Evolutionary conservation across 2,329 filamentous ascomycete species (phyloP).

Genomic region (Xylaria sp.): DNA sequence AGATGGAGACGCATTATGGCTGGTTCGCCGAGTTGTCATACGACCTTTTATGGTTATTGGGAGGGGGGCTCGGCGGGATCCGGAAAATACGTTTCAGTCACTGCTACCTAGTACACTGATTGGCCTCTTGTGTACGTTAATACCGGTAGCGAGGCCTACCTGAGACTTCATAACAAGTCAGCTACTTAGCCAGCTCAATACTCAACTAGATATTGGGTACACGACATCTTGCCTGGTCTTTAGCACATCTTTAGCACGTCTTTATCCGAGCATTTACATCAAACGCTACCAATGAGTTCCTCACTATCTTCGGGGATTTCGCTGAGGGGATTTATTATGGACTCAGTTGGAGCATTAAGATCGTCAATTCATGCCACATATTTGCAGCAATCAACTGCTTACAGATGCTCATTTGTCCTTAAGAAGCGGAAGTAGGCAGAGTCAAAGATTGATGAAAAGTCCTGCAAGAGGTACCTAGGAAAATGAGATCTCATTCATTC

Average conservation of each 20-base stretch:
- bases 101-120: too few relatives aligned
- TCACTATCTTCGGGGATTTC: not conserved
- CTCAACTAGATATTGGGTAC: too few relatives aligned
- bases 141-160: not conserved
- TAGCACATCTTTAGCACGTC: too few relatives aligned
- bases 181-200: too few relatives aligned
- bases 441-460: not conserved
- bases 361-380: not conserved
- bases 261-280: too few relatives aligned
- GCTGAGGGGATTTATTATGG: too few relatives aligned
- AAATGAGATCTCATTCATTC: too few relatives aligned
- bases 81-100: not conserved
- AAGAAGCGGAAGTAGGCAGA: not conserved
- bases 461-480: too few relatives aligned
- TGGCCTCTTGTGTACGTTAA: constrained; percentile 1
- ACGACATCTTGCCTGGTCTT: too few relatives aligned
- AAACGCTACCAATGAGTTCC: too few relatives aligned
- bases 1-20: constrained; percentile 9
- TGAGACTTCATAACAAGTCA: too few relatives aligned
- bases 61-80: not conserved
- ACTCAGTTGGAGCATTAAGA: not conserved
- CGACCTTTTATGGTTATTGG: not conserved
- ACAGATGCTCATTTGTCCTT: not conserved
- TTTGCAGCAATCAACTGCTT: too few relatives aligned
- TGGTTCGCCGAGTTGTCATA: not conserved